These are phyloP conservation scores for Xylaria sp. DNA, from an alignment of 2,329 filamentous ascomycete species.

Conservation along the genomic window DNA sequence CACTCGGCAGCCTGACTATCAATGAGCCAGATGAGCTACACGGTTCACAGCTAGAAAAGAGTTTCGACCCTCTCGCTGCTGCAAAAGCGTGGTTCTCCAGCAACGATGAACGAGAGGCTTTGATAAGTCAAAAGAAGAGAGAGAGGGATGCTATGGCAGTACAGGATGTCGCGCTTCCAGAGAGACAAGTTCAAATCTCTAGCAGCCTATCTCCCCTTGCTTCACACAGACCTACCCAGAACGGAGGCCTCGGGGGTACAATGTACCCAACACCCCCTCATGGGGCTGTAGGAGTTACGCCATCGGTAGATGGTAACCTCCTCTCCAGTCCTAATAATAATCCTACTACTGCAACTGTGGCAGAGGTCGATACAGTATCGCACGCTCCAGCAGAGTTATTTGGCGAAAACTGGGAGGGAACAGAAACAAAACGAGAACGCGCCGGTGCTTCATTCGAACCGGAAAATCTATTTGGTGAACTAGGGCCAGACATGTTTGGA, in stretches of 20 bases:
- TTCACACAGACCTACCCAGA: conserved; percentile 61
- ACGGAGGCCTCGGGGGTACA: conserved; percentile 58
- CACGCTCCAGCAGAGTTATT: conserved; percentile 49
- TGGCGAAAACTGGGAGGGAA: conserved; percentile 54
- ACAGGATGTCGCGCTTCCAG: conserved; percentile 57
- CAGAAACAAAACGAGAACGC: conserved; percentile 60
- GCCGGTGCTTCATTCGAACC: conserved; percentile 58
- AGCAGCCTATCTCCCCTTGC: conserved; percentile 65
- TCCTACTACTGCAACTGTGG: conserved; percentile 45
- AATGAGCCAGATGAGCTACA: conserved; percentile 55
- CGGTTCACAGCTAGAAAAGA: conserved; percentile 54
- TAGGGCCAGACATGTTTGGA: conserved; percentile 77
- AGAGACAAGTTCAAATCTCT: conserved; percentile 56
- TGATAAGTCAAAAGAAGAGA: conserved; percentile 60
- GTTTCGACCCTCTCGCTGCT: conserved; percentile 60
- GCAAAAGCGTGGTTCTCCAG: conserved; percentile 63
- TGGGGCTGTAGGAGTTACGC: conserved; percentile 62
- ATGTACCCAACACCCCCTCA: conserved; percentile 80
- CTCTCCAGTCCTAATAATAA: conserved; percentile 66
- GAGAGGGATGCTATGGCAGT: conserved; percentile 59
- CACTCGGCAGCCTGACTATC: conserved; percentile 55
- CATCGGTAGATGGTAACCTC: conserved; percentile 65
- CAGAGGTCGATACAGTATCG: conserved; percentile 54
- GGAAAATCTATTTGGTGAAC: conserved; percentile 74
- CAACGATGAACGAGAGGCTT: conserved; percentile 59